Evolutionary conservation across 768 basidiomycete genomes (phyloP), one percentile per base, ranked within the genome.

Genomic region (Leccinellum rugosiceps): DNA sequence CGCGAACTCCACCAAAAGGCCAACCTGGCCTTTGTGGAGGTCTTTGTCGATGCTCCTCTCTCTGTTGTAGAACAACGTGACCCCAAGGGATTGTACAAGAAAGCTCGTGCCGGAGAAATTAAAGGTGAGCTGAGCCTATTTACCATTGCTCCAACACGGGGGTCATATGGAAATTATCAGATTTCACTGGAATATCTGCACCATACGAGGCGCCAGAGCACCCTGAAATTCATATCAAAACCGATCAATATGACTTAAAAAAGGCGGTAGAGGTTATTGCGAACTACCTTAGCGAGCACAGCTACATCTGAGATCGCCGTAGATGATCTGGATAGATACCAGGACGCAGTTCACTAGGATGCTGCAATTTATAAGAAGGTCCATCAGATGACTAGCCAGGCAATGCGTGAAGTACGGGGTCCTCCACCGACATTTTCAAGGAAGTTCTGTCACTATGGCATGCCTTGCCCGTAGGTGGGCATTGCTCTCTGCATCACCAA

Each of bases 41-140:
- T 98, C 38, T 99, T 87, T 67, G 80, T 98, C 48, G 96, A 98
- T 74, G 96, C 94, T 0, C 93, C 96, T 6, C 80, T 99, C 49
- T 72, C 78, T 46, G 85, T 95, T 9, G 93, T 92, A 23, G 97
- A 99, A 75, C 77, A 83, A 68, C 86, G 97, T 55, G 97, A 99
- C 71, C 97, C 97, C 2, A 99, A 99, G 74, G 96, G 97, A 1
- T 76, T 99, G 58, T 99, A 99, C 78, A 95, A 92, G 77, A 97
- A 93, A 73, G 97, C 97, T 7, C 79, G 97, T 59, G 86, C 90
- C 0, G 97, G 97, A 13, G 90, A 94, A 75, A 98, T 99, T 67
- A 93, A 92, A 83, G 93, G 96, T 93, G 56, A 52, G 76, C 38
- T n/a, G 56, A 52, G 76, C 38, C 38, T 2, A 32, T 53, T 28